phyloP scores from a whole-genome alignment of 2,329 filamentous ascomycete genomes.

The Thielaviopsis punctulata region DNA sequence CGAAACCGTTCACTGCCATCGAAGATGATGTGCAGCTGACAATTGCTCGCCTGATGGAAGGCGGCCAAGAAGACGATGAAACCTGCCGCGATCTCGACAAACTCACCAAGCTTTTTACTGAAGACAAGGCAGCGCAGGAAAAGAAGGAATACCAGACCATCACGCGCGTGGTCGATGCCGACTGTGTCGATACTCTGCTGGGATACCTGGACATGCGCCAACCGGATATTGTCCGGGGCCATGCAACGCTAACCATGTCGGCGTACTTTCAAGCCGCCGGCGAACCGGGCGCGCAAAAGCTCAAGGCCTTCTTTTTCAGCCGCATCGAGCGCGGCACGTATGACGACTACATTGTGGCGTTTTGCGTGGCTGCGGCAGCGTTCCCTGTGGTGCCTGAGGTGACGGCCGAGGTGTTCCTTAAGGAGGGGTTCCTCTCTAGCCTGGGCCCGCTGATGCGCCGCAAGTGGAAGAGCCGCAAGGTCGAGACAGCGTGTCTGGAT shows the following conservation, averaged over 20 bases:
- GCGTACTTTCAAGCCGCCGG: slow-evolving; percentile 67
- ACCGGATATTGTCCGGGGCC: slow-evolving; percentile 53
- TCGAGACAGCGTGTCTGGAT: slow-evolving; percentile 74
- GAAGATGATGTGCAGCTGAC: slow-evolving; percentile 57
- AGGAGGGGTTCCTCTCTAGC: slow-evolving; percentile 66
- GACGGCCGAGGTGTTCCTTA: slow-evolving; percentile 65
- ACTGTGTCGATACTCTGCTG: slow-evolving; percentile 73
- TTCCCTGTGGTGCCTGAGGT: slow-evolving; percentile 73
- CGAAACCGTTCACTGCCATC: slow-evolving; percentile 14
- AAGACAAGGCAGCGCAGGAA: slow-evolving; percentile 31
- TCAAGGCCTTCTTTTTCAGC: slow-evolving; percentile 58
- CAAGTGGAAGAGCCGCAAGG: slow-evolving; percentile 68
- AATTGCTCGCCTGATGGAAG: slow-evolving; percentile 79
- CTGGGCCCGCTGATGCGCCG: slow-evolving; percentile 61
- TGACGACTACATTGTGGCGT: slow-evolving; percentile 79
- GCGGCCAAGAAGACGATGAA: slow-evolving; percentile 65
- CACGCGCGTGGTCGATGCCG: slow-evolving; percentile 48
- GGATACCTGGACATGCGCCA: slow-evolving; percentile 73
- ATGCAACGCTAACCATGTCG: slow-evolving; percentile 66
- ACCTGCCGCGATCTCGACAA: slow-evolving; percentile 41
- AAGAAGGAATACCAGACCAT: slow-evolving; percentile 29
- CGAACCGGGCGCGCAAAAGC: slow-evolving; percentile 49
- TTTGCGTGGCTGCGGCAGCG: slow-evolving; percentile 75
- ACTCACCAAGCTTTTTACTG: slow-evolving; percentile 41
- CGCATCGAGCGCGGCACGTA: slow-evolving; percentile 59